Evolutionary conservation across 2,329 filamentous ascomycete species (phyloP).

Genomic region (Neofusicoccum sp.): DNA sequence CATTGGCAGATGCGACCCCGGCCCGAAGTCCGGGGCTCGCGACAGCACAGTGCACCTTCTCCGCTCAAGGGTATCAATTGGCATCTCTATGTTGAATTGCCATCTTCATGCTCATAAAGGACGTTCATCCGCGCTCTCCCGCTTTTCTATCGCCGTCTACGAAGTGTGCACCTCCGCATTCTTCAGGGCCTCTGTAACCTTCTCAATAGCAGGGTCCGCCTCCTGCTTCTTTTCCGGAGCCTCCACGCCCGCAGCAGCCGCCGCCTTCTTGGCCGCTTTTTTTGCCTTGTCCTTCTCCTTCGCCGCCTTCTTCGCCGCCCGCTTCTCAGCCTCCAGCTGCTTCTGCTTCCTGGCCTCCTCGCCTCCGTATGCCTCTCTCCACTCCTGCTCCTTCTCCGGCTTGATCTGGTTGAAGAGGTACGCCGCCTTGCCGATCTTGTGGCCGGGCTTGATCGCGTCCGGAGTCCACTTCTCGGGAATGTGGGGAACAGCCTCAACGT

Average conservation of each 20-base stretch:
- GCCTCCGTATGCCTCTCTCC: slow-evolving; percentile 73
- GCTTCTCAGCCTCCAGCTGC: slow-evolving; percentile 55
- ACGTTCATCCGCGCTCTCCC: neutral
- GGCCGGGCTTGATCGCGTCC: slow-evolving; percentile 56
- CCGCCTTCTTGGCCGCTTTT: slow-evolving; percentile 58
- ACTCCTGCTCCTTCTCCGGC: slow-evolving; percentile 76
- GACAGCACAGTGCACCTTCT: slow-evolving; percentile 11
- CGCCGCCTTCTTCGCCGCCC: slow-evolving; percentile 59
- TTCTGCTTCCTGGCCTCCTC: slow-evolving; percentile 65
- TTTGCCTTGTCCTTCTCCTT: slow-evolving; percentile 56
- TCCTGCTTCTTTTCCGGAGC: slow-evolving; percentile 19
- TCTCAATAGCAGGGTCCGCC: slow-evolving; percentile 18
- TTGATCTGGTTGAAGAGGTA: slow-evolving; percentile 85
- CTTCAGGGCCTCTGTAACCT: slow-evolving; percentile 18
- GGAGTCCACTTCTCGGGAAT: slow-evolving; percentile 56
- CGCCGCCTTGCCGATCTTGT: slow-evolving; percentile 76
- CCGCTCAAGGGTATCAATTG: slow-evolving; percentile 14
- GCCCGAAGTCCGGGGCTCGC: slow-evolving; percentile 2
- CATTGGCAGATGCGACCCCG: slow-evolving; percentile 12
- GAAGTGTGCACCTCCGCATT: slow-evolving; percentile 19
- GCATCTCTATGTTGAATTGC: slow-evolving; percentile 15
- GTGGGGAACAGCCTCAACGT: slow-evolving; percentile 49
- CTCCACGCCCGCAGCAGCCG: slow-evolving; percentile 8
- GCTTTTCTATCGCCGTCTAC: slow-evolving; percentile 1
- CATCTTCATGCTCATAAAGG: slow-evolving; percentile 5